Base-by-base conservation (phyloP, 345 rosid genomes). In the Eucalyptus rudis region DNA sequence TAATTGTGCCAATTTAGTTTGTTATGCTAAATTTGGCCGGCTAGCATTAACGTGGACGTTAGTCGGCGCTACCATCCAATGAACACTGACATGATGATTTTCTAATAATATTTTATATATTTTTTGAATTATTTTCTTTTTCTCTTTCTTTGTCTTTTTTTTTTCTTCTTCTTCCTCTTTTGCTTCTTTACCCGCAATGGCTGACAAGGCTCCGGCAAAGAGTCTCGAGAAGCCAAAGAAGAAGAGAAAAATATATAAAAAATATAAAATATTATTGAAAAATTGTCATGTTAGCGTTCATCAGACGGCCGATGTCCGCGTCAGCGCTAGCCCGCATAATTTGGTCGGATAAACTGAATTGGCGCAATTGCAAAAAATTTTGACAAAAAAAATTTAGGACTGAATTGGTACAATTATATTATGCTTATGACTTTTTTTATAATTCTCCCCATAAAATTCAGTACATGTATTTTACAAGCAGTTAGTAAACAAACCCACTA, bases 321-420 rank as follows among this genome's bases (percentile, higher is more conserved):
- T 52, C 2, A 0, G 0, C 0, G 0, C 2, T 3, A 0, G 4
- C 4, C 1, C 0, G 1, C 24, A 52, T 9, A 52, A 52, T 20
- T 52, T 52, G 25, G 7, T 52, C 10, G 0, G 0, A 52, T 8
- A 8, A 1, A 52, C 0, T 3, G 1, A 52, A 52, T 52, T 52
- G 1, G 0, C 0, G 4, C 1, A 52, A 52, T 20, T 20, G 2
- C 2, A 52, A 52, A 0, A 20, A 0, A 0, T 7, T 52, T 52
- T 52, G 4, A 52, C 19, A 51, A 19, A 52, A 7, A 7, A 0
- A n/a, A n/a, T n/a, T 19, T 52, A 52, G 0, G 0, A 52, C 0
- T 19, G 10, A 52, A 52, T 20, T 52, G 0, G 0, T 4, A 52
- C 1, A 51, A 51, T 51, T 17, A 51, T 7, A 51, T 1, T 52